phyloP scores from a whole-genome alignment of 352 stramenopile species.

The Peronospora farinosa region DNA sequence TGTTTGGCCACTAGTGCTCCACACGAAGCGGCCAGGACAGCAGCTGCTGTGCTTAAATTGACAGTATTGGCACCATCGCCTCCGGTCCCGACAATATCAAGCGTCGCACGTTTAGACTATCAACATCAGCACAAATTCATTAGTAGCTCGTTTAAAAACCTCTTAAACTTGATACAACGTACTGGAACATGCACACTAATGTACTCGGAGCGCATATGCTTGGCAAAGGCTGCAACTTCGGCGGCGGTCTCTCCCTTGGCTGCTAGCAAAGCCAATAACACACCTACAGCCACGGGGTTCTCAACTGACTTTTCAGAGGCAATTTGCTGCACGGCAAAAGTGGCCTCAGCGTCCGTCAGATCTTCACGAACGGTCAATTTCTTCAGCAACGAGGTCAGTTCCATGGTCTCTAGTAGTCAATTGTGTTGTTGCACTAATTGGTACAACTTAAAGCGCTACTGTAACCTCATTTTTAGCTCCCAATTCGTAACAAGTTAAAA shows the following conservation, averaged over 20 bases:
- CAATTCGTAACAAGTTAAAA: no score
- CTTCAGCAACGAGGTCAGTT: constrained; percentile 66
- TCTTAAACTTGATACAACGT: constrained; percentile 3
- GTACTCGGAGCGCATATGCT: constrained; percentile 92
- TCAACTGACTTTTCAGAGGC: constrained; percentile 49
- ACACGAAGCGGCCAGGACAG: constrained; percentile 91
- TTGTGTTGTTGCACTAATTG: not conserved
- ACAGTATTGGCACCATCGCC: constrained; percentile 98
- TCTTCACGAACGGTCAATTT: constrained; percentile 71
- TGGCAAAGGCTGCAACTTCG: constrained; percentile 95
- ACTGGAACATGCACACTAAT: constrained; percentile 67
- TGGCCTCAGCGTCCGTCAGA: constrained; percentile 58
- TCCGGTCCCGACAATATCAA: constrained; percentile 98
- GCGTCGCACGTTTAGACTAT: constrained; percentile 62
- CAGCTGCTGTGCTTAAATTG: constrained; percentile 95
- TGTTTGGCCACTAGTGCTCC: constrained; percentile 94
- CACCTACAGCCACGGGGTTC: constrained; percentile 77
- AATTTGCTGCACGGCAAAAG: constrained; percentile 65
- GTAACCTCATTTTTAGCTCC: no score
- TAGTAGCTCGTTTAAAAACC: not conserved
- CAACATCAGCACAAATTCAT: not conserved
- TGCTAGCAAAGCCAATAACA: constrained; percentile 91
- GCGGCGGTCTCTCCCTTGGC: constrained; percentile 91
- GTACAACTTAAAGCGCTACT: no score
- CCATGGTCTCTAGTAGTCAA: constrained; percentile 29